Conservation (phyloP, 1,284 basidiomycete genomes). For the Leccinum angustisporum region DNA sequence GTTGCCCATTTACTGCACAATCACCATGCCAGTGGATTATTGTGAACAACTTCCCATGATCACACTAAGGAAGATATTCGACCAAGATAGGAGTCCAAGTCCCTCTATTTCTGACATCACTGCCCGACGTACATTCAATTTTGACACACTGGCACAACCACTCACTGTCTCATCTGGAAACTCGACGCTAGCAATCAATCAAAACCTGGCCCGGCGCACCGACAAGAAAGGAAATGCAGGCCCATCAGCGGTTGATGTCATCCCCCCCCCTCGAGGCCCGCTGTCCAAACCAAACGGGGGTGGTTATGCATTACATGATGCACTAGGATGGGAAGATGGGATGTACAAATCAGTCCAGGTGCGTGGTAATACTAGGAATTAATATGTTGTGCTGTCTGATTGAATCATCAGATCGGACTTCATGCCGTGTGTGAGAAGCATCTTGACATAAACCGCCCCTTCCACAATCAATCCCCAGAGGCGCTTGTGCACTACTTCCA, state of each 20-base stretch:
- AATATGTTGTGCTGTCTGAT: neutral
- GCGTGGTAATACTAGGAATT: neutral
- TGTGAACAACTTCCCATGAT: too few species aligned
- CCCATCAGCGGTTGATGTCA: neutral
- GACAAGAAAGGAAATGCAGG: too few species aligned
- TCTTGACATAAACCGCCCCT: neutral
- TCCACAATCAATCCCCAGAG: neutral
- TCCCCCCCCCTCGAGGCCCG: neutral
- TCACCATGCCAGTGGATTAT: too few species aligned
- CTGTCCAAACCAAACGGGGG: neutral
- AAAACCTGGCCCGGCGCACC: too few species aligned
- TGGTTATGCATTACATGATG: neutral
- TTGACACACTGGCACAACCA: too few species aligned
- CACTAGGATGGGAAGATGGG: neutral
- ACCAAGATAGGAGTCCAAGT: too few species aligned
- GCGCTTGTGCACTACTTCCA: neutral
- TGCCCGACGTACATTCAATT: too few species aligned
- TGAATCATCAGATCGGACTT: neutral
- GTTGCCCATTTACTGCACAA: too few species aligned
- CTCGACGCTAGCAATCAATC: too few species aligned
- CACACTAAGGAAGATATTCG: too few species aligned
- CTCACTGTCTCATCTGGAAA: too few species aligned
- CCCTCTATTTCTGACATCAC: too few species aligned
- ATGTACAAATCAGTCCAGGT: neutral
- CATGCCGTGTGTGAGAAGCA: neutral